Conservation (phyloP, 306 rosid species). For the Aeschynomene evenia region DNA sequence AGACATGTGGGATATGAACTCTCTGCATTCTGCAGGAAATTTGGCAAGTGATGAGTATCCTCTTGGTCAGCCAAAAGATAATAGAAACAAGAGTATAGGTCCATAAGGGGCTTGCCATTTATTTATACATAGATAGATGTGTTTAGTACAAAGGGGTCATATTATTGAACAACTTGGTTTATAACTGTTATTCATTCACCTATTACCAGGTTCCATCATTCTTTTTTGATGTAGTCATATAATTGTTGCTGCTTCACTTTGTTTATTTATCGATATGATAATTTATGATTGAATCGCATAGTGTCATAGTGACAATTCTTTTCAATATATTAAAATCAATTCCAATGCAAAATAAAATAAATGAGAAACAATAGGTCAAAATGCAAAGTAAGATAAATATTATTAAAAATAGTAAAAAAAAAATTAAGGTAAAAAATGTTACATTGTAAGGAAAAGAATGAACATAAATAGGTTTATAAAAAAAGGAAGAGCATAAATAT, state of each 20-base stretch:
- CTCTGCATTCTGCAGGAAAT: constrained; percentile 15
- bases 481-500: too few species aligned
- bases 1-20: constrained; percentile 52
- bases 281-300: too few species aligned
- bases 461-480: too few species aligned
- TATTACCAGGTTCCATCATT: constrained; percentile 8
- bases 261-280: background rate
- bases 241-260: background rate
- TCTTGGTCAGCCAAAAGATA: constrained; percentile 22
- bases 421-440: too few species aligned
- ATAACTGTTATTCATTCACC: constrained; percentile 14
- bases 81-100: constrained; percentile 14
- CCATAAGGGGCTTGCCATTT: constrained; percentile 45
- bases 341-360: too few species aligned
- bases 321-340: too few species aligned
- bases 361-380: too few species aligned
- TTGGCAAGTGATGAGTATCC: constrained; percentile 39
- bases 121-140: background rate
- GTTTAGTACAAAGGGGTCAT: constrained; percentile 25
- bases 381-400: too few species aligned
- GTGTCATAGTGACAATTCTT: too few species aligned
- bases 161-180: constrained; percentile 31
- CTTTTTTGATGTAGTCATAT: background rate
- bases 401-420: too few species aligned
- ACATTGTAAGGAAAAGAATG: too few species aligned